Base-by-base conservation (phyloP, 2,329 filamentous ascomycete genomes). In the Pseudogymnoascus sp. region DNA sequence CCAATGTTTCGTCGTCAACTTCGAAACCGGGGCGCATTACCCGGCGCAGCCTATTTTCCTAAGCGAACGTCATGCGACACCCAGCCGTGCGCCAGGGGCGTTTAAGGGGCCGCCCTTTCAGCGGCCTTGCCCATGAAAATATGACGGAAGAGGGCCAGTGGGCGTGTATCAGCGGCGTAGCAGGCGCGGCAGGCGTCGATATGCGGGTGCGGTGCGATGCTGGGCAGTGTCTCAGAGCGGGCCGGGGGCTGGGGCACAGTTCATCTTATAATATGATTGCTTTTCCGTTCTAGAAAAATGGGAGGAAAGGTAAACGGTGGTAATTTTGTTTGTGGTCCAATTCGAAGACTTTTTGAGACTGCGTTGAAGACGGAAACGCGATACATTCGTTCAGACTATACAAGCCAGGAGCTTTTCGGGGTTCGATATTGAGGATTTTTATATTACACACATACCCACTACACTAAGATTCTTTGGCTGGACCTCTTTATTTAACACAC, bases 391-490 rank as follows among this genome's bases (percentile, higher is more conserved):
- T 55, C 29, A 55, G 5, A 55, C 17, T 31, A 33, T 31, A 55
- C 29, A 55, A 55, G 48, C 48, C 48, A 33, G 29, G 48, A 33
- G 48, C 48, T 55, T 55, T 55, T 55, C 21, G 27, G 48, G 6
- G 48, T 55, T 55, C 48, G 48, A 55, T 33, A 55, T 55, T 55
- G 15, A 55, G 48, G 2, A 15, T 55, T 55, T 55, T 55, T 55
- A 55, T 55, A 55, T 55, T 55, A 55, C 48, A 55, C 21, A 35
- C 48, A 55, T 35, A 35, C 48, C 48, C 48, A 55, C 48, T 15
- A 55, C 29, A 55, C 48, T 55, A 55, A 55, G 48, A 55, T 55
- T 55, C 48, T 55, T 55, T 15, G 48, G 48, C 48, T 55, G 48
- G 48, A 55, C 48, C 48, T 55, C 48, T 55, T 17, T 55, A 55